Evolutionary conservation across 352 stramenopile genomes (phyloP).

Genomic region (Globisporangium solare): DNA sequence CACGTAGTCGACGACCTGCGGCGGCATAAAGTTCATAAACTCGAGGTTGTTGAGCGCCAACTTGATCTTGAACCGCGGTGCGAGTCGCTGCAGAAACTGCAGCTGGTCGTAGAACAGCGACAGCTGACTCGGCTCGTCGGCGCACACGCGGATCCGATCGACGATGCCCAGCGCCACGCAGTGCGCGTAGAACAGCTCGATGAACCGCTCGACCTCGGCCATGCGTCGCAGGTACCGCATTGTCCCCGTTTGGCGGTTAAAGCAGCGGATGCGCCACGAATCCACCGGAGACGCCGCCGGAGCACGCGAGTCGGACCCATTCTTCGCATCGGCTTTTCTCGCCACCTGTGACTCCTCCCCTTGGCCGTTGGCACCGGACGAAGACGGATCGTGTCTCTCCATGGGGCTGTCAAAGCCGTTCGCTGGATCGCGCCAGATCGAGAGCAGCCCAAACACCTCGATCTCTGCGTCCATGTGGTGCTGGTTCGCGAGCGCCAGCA

Average conservation of each 20-base stretch:
- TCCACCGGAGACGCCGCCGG: conserved; percentile 39
- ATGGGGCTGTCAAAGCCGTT: conserved; percentile 59
- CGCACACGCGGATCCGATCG: conserved; percentile 64
- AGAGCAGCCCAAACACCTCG: conserved; percentile 70
- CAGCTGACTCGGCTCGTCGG: conserved; percentile 60
- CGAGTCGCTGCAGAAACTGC: conserved; percentile 53
- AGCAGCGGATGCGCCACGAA: conserved; percentile 66
- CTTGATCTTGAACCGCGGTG: conserved; percentile 67
- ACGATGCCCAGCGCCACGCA: conserved; percentile 49
- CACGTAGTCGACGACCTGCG: conserved; percentile 69
- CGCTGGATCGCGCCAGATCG: conserved; percentile 53
- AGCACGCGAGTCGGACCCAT: conserved; percentile 5
- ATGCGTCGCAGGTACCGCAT: conserved; percentile 54
- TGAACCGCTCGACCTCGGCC: conserved; percentile 56
- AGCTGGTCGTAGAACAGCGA: conserved; percentile 59
- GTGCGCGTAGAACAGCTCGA: conserved; percentile 64
- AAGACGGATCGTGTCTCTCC: conserved; percentile 26
- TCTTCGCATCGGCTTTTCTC: conserved; percentile 9
- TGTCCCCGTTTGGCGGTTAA: conserved; percentile 44
- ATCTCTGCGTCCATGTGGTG: conserved; percentile 64
- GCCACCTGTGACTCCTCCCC: background rate
- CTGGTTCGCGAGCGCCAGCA: conserved; percentile 41
- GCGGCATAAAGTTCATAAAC: conserved; percentile 57
- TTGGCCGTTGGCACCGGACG: background rate
- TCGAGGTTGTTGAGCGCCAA: conserved; percentile 71